Evolutionary conservation across 2,329 filamentous ascomycete genomes (phyloP).

Genomic region (Hypoxylon sp.): DNA sequence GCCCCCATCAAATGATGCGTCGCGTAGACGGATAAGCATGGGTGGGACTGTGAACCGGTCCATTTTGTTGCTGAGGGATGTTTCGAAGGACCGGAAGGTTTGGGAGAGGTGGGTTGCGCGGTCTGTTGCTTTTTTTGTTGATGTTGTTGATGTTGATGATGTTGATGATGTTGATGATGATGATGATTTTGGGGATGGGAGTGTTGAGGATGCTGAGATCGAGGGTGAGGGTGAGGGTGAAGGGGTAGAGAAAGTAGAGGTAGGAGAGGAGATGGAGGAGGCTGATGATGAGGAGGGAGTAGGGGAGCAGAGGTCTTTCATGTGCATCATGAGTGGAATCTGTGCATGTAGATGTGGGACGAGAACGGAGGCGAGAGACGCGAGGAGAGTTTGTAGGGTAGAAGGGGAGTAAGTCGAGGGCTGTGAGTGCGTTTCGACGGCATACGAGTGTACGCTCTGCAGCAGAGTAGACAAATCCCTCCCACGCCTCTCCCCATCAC

Average conservation of each 20-base stretch:
- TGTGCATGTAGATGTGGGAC: constrained; percentile 38
- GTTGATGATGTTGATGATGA: not conserved
- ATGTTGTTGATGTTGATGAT: not conserved
- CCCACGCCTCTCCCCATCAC: not conserved
- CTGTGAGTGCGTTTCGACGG: constrained; percentile 24
- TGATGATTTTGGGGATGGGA: not conserved
- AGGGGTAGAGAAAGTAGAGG: not conserved
- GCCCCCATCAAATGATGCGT: constrained; percentile 37
- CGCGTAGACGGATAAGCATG: constrained; percentile 49
- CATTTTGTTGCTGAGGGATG: constrained; percentile 23
- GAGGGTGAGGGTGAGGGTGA: not conserved
- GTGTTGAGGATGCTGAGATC: not conserved
- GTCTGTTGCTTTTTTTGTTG: constrained; percentile 8
- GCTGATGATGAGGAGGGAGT: no score
- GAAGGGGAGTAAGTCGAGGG: constrained; percentile 35
- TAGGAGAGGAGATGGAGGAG: not conserved
- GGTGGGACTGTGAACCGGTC: constrained; percentile 48
- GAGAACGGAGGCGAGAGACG: constrained; percentile 32
- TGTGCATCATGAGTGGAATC: constrained; percentile 26
- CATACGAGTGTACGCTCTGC: constrained; percentile 29
- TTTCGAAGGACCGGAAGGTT: constrained; percentile 38
- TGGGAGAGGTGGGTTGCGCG: constrained; percentile 39
- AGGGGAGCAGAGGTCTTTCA: constrained; percentile 30
- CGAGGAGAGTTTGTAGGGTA: constrained; percentile 32
- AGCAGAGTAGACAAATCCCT: constrained; percentile 16